These are phyloP conservation scores for Rauvolfia tetraphylla DNA, from an alignment of 257 asterid genomes.

Conservation along the genomic window DNA sequence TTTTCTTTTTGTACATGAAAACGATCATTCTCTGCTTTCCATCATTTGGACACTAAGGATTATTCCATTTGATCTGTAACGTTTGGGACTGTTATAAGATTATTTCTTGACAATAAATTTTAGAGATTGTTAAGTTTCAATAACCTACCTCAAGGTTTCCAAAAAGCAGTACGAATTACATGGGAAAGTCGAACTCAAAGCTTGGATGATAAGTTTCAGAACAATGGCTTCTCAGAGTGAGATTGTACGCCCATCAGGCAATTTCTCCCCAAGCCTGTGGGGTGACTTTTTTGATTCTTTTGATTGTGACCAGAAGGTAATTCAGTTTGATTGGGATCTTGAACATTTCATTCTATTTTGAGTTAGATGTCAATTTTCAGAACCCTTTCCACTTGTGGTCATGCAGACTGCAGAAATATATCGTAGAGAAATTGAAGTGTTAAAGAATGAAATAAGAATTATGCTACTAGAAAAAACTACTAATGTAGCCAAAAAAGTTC, in stretches of 20 bases:
- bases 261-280: neutral
- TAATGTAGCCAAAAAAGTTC: constrained; percentile 14
- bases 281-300: neutral
- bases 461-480: neutral
- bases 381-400: neutral
- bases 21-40: too few species aligned
- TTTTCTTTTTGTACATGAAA: too few species aligned
- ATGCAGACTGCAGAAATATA: neutral
- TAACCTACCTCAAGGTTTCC: neutral
- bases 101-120: too few species aligned
- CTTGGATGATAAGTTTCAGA: neutral
- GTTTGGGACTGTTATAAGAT: too few species aligned
- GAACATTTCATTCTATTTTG: too few species aligned
- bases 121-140: too few species aligned
- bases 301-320: neutral
- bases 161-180: neutral
- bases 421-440: too few species aligned
- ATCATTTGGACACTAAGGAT: too few species aligned
- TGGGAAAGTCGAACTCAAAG: neutral
- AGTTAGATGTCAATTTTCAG: neutral
- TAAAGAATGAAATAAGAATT: neutral
- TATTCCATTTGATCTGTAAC: too few species aligned
- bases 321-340: too few species aligned
- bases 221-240: neutral
- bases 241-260: neutral